Percentiles rank a stretch among this genome's conserved stretches.
These are phyloP conservation scores for Podaxis sp. DNA, from an alignment of 768 basidiomycete species.

Conservation along the genomic window DNA sequence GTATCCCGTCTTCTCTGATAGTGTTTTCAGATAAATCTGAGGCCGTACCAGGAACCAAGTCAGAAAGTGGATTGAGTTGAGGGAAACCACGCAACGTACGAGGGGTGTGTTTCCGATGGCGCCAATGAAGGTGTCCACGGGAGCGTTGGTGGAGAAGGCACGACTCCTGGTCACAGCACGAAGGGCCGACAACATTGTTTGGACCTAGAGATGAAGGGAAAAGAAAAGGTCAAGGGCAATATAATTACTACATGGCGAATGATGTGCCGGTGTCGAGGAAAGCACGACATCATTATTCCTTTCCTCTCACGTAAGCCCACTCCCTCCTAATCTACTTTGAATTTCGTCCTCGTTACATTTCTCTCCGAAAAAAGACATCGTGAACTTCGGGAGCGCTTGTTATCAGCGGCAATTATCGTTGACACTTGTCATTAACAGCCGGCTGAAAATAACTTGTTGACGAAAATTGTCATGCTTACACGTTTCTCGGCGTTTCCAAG, in stretches of 20 bases:
- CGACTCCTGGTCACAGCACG: conserved; percentile 29
- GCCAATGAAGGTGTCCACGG: conserved; percentile 79
- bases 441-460: no score
- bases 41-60: not conserved
- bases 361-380: no score
- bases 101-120: conserved; percentile 94
- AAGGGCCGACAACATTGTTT: conserved; percentile 34
- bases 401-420: no score
- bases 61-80: not conserved
- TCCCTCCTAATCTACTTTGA: not conserved
- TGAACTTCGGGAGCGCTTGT: no score
- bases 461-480: not conserved
- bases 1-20: conserved; percentile 82
- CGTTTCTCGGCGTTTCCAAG: not conserved
- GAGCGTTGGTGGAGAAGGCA: conserved; percentile 37
- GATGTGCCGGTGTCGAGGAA: not conserved
- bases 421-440: no score
- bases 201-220: not conserved
- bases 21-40: conserved; percentile 79
- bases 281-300: conserved; percentile 2
- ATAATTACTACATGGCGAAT: not conserved
- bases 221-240: not conserved
- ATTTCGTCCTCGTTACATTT: not conserved
- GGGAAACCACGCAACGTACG: conserved; percentile 41
- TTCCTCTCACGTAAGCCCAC: conserved; percentile 1